Evolutionary conservation across 805 yeast species (phyloP), one percentile per base, ranked within the genome.

Genomic region (Candida corydali): DNA sequence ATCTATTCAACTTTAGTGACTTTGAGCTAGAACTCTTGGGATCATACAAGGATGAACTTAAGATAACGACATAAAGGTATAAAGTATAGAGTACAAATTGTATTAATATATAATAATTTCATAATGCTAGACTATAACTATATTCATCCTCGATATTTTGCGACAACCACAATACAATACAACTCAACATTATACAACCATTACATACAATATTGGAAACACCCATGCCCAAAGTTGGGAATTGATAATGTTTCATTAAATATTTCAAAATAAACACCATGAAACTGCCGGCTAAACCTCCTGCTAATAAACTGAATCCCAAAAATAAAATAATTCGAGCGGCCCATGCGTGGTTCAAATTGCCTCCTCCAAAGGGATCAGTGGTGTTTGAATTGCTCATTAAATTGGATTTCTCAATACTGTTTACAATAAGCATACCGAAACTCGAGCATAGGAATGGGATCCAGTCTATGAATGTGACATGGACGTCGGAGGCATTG

Each of bases 131-230:
- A 31, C 95, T 83, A 57, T 93, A 91, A 44, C 94, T 84, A 62
- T 89, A 91, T 60, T 91, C 98, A 54, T 93, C 98, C 59, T 93
- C 97, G 41, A 88, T 81, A 57, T 88, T 93, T 57, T 91, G 98
- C 16, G 96, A 87, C 37, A 91, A 67, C 98, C 98, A 93, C 50
- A 93, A 66, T 7, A 82, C 70, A 32, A 86, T 78, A 60, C 97
- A 89, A 65, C 97, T 87, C 49, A 86, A 63, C 87, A 91, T 84
- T 24, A 91, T 77, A 43, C 82, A 69, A 6, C 77, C 75, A 51
- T 89, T 87, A 30, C 86, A 80, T 16, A 83, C 74, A 27, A 93
- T 89, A 61, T 91, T 91, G 40, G 86, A 80, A 16, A 87, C 75
- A 12, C 98, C 98, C 96, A 93, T 88, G 4, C 93, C 91, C 37